phyloP scores from a whole-genome alignment of 2,329 filamentous ascomycete species.

The Aspergillus tamarii region DNA sequence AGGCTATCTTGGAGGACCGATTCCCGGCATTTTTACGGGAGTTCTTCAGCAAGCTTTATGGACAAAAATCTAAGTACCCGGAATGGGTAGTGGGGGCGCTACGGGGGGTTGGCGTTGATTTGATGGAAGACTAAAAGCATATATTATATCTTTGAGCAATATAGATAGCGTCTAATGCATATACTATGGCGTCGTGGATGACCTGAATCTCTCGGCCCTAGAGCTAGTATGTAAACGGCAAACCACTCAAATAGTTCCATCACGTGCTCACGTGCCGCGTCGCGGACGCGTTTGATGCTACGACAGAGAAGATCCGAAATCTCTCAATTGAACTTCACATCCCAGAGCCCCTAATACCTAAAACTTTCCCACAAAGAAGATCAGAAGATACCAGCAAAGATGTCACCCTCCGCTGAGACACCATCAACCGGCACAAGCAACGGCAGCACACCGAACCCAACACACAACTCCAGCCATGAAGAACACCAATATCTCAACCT shows the following conservation, averaged over 20 bases:
- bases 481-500: conserved; percentile 93
- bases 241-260: not conserved
- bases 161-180: not conserved
- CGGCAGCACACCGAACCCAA: conserved; percentile 9
- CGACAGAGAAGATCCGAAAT: not conserved
- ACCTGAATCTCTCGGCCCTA: not conserved
- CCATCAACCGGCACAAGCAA: conserved; percentile 8
- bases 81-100: conserved; percentile 83
- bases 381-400: not conserved
- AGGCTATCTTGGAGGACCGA: conserved; percentile 77
- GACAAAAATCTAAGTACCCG: conserved; percentile 69
- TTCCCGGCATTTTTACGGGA: conserved; percentile 76
- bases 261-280: conserved; percentile 36
- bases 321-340: not conserved
- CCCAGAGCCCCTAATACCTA: not conserved
- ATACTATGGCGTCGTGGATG: not conserved
- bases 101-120: conserved; percentile 75
- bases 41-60: conserved; percentile 78
- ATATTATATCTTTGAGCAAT: not conserved
- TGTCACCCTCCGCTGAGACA: conserved; percentile 16
- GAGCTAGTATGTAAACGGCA: not conserved
- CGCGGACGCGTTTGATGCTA: conserved; percentile 23
- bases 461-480: conserved; percentile 63
- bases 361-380: not conserved
- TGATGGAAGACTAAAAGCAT: conserved; percentile 49